Evolutionary conservation across 108 stramenopile species (phyloP).

Genomic region (Cyclostephanos tholiformis): DNA sequence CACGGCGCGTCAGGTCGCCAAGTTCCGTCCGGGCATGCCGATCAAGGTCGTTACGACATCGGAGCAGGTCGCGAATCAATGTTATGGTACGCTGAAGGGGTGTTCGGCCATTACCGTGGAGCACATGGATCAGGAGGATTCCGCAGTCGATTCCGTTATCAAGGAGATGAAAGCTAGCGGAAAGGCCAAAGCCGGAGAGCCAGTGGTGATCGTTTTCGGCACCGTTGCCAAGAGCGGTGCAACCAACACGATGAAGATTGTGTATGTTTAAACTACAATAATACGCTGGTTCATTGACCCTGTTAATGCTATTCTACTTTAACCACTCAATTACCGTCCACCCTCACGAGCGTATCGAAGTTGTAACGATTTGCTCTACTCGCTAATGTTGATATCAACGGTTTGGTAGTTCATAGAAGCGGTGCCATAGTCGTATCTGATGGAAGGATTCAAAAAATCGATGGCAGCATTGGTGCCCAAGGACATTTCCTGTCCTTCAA

Average conservation of each 20-base stretch:
- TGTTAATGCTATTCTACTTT: neutral
- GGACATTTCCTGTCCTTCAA: too few species aligned
- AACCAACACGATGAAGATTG: constrained; percentile 85
- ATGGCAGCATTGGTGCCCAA: too few species aligned
- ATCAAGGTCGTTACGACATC: constrained; percentile 84
- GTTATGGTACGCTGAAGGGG: constrained; percentile 79
- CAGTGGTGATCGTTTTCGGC: constrained; percentile 90
- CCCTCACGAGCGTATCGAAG: too few species aligned
- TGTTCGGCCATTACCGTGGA: constrained; percentile 66
- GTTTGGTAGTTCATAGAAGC: too few species aligned
- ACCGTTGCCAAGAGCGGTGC: constrained; percentile 56
- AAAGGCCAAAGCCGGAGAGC: constrained; percentile 83
- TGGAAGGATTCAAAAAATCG: too few species aligned
- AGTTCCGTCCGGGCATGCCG: constrained; percentile 94
- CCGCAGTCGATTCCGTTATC: constrained; percentile 75
- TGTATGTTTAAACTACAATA: constrained; percentile 61
- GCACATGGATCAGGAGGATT: constrained; percentile 71
- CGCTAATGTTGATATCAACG: too few species aligned
- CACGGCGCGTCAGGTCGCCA: constrained; percentile 94
- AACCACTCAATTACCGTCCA: too few species aligned
- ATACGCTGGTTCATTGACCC: neutral
- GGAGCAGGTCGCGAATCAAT: constrained; percentile 84
- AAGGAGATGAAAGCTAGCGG: constrained; percentile 66
- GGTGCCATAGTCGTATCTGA: too few species aligned
- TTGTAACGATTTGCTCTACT: too few species aligned